These are phyloP conservation scores for Xylaria grammica DNA, from an alignment of 495 filamentous ascomycete species.

Conservation along the genomic window DNA sequence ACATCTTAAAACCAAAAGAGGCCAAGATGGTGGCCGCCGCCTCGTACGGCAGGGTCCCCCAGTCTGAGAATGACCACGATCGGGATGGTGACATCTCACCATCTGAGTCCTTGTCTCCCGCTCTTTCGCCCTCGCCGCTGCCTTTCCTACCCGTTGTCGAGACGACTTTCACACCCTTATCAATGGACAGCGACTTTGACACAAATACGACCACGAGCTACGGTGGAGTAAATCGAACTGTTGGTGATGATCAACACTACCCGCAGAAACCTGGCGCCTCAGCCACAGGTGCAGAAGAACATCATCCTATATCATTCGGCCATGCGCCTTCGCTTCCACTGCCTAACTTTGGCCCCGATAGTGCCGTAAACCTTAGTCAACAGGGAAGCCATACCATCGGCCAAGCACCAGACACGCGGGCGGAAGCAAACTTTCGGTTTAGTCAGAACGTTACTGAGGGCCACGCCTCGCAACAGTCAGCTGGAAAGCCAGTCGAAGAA, in stretches of 20 bases:
- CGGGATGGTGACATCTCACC: constrained; percentile 30
- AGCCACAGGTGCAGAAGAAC: constrained; percentile 17
- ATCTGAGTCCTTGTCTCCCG: constrained; percentile 32
- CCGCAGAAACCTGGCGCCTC: constrained; percentile 9
- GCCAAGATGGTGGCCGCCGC: constrained; percentile 38
- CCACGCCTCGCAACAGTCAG: background rate
- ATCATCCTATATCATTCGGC: constrained; percentile 9
- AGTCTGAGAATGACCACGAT: constrained; percentile 38
- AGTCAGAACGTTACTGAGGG: constrained; percentile 3
- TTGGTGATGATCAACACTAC: background rate
- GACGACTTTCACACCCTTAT: constrained; percentile 51
- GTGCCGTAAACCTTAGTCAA: background rate
- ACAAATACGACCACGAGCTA: background rate
- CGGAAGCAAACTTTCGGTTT: constrained; percentile 13
- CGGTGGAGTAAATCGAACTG: constrained; percentile 7
- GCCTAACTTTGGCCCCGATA: background rate
- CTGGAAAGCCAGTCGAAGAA: constrained; percentile 21
- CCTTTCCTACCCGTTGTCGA: constrained; percentile 41
- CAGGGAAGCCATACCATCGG: background rate
- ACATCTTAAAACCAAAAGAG: background rate
- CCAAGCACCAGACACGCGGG: background rate
- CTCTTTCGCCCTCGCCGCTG: constrained; percentile 34
- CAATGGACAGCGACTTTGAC: constrained; percentile 46
- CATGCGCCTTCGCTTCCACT: background rate
- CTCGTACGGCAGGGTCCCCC: constrained; percentile 38